These are phyloP conservation scores for Capsicum chinense DNA, from an alignment of 257 asterid species.

Conservation along the genomic window DNA sequence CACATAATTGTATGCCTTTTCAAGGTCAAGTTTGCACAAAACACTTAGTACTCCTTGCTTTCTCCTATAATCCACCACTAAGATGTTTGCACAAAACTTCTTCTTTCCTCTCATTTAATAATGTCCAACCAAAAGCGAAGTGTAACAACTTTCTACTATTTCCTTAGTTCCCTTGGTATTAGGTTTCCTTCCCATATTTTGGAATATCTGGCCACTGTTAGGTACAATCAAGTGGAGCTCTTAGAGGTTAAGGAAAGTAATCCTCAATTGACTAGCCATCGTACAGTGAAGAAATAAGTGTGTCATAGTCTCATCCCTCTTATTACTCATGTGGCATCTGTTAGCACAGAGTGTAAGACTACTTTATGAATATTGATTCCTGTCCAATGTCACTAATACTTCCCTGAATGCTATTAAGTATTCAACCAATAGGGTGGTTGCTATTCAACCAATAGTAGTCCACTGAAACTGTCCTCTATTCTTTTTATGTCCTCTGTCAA, in stretches of 20 bases:
- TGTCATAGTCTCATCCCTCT: background rate
- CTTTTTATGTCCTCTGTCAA: background rate
- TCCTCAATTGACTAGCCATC: background rate
- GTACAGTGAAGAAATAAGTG: background rate
- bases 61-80: too few relatives aligned
- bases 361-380: background rate
- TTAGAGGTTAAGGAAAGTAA: background rate
- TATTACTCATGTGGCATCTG: background rate
- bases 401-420: background rate
- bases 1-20: too few relatives aligned
- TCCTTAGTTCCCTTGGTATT: background rate
- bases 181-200: background rate
- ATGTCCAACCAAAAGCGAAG: background rate
- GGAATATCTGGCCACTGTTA: background rate
- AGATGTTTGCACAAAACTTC: too few relatives aligned
- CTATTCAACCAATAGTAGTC: background rate
- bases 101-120: slow-evolving; percentile 2
- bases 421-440: background rate
- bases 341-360: background rate
- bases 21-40: too few relatives aligned
- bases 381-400: background rate
- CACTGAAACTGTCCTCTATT: background rate
- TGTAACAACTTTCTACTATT: background rate
- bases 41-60: too few relatives aligned
- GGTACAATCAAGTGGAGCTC: background rate